A percentile compares a stretch with the other conserved stretches of the same genome.
Conservation (phyloP, 352 stramenopile species). For the Globisporangium carolinianum region DNA sequence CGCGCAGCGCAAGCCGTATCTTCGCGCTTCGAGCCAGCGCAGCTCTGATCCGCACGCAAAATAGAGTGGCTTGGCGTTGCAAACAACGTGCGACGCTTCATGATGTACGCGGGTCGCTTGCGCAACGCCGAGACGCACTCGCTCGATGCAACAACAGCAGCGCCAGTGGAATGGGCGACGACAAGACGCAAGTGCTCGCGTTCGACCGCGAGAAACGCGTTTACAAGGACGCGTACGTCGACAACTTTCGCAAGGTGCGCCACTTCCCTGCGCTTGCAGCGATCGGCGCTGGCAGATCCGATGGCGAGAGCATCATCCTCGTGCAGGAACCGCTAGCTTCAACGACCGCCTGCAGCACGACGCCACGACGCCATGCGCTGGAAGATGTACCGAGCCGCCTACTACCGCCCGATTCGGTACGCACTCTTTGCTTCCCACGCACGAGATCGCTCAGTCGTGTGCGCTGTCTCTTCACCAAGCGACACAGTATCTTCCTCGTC, state of each 20-base stretch:
- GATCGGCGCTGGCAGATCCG: conserved; percentile 34
- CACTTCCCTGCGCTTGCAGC: conserved; percentile 63
- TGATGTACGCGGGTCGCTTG: neutral
- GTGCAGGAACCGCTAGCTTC: conserved; percentile 32
- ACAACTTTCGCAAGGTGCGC: conserved; percentile 63
- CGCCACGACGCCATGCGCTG: conserved; percentile 4
- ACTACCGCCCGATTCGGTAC: conserved; percentile 43
- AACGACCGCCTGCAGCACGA: conserved; percentile 3
- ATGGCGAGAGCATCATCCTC: conserved; percentile 59
- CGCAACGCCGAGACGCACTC: neutral
- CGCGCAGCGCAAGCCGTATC: neutral
- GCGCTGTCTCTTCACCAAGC: neutral
- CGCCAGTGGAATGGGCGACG: neutral
- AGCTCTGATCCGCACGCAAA: neutral
- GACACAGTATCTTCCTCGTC: neutral
- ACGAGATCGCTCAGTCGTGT: neutral
- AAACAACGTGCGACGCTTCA: neutral
- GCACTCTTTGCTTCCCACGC: neutral
- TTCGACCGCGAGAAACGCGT: conserved; percentile 71
- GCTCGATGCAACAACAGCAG: neutral
- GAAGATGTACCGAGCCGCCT: conserved; percentile 44
- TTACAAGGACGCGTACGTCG: conserved; percentile 70
- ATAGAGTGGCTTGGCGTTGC: neutral
- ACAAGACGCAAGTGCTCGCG: conserved; percentile 46
- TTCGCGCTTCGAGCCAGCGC: neutral